These are phyloP conservation scores for Pythium phragmitis DNA, from an alignment of 352 stramenopile species.

Conservation along the genomic window DNA sequence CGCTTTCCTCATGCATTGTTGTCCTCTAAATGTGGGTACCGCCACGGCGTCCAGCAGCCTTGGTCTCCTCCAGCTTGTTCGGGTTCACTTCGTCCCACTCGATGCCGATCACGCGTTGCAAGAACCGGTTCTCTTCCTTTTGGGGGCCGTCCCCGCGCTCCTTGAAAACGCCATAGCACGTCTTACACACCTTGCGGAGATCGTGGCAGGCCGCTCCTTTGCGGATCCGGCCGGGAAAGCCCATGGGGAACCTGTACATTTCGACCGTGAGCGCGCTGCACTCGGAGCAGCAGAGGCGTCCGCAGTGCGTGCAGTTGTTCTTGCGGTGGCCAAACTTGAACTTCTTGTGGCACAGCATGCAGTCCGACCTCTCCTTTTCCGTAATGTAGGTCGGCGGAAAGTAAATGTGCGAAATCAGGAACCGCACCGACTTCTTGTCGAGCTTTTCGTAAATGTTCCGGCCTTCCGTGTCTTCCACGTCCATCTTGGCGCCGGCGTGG, in stretches of 20 bases:
- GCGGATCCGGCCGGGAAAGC: constrained; percentile 72
- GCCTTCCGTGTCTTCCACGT: constrained; percentile 82
- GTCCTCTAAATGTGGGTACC: constrained; percentile 28
- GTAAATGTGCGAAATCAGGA: constrained; percentile 83
- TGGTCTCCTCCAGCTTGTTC: constrained; percentile 61
- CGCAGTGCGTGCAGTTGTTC: constrained; percentile 86
- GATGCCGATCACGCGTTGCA: constrained; percentile 80
- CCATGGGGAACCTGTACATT: constrained; percentile 84
- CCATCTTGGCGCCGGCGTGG: constrained; percentile 82
- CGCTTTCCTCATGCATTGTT: not conserved
- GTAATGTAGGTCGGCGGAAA: constrained; percentile 87
- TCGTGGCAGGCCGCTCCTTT: constrained; percentile 64
- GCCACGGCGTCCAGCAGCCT: constrained; percentile 55
- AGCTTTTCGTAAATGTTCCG: constrained; percentile 87
- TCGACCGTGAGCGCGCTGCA: constrained; percentile 63
- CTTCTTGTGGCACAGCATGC: constrained; percentile 87
- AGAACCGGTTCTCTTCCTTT: constrained; percentile 65
- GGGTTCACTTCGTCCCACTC: constrained; percentile 91
- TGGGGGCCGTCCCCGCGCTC: constrained; percentile 69
- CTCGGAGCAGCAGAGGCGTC: constrained; percentile 71
- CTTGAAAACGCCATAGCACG: constrained; percentile 84
- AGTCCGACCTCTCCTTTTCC: constrained; percentile 78
- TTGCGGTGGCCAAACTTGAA: constrained; percentile 86
- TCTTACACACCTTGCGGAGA: constrained; percentile 83
- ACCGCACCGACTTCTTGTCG: constrained; percentile 63